Base-by-base conservation (phyloP, 108 stramenopile species). In the Aurantiochytrium sp. region DNA sequence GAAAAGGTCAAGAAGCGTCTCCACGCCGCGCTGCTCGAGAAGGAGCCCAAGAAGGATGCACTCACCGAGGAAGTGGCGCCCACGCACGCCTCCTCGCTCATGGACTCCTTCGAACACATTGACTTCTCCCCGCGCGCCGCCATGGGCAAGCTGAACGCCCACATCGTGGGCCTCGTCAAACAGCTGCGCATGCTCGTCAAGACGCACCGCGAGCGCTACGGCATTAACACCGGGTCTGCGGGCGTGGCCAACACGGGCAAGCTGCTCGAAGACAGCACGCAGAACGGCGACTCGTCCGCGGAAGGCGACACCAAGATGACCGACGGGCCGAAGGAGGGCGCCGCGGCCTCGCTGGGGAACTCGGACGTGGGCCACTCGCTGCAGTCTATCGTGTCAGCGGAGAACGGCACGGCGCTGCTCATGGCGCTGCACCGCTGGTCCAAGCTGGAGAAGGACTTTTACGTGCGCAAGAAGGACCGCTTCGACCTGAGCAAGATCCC, bases 361-460 rank as follows among this genome's bases (percentile, higher is more conserved):
- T 15, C 32, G 27, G 85, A 50, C 4, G 48, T 34, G 12, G 48
- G 52, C 52, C 48, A 54, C 19, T 54, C 48, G 31, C 48, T 85
- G 27, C 42, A 69, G 88, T 68, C 36, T 4, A 39, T 65, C n/a
- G 85, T 31, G 42, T 45, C 55, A 4, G 85, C 24, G 15, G 54
- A 89, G 2, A 52, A 37, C 39, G 54, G 36, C 30, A 68, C 42
- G 4, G 87, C 55, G 17, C 52, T 96, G 3, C 96, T 98, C 81
- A 93, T 98, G 68, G 94, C 94, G 12, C 24, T 81, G 45, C 96
- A 98, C 86, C 94, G 98, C 32, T 99, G 99, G 99, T 90, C 95
- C 31, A 92, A 90, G 89, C 85, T 94, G 34, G 65, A 88, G 68
- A 85, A 88, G 24, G 93, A 93, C 54, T 39, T 88, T 4, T 86